phyloP scores from a whole-genome alignment of 768 basidiomycete species.

The Terana coerulea region DNA sequence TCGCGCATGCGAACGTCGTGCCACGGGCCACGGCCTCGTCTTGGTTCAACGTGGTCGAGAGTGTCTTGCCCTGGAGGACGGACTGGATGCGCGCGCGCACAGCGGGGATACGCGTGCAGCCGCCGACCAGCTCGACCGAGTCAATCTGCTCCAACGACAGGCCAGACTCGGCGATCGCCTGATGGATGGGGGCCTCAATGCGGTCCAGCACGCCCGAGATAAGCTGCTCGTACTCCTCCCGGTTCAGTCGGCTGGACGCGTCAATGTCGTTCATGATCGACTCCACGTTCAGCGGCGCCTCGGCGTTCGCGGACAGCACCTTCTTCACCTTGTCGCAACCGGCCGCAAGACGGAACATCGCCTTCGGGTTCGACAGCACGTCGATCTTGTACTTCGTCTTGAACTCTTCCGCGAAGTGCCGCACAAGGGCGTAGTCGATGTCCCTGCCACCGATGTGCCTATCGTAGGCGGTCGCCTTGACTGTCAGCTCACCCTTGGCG shows the following conservation, averaged over 20 bases:
- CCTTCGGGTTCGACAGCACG: constrained; percentile 87
- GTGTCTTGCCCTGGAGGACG: constrained; percentile 77
- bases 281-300: constrained; percentile 89
- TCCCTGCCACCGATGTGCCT: constrained; percentile 94
- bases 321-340: constrained; percentile 96
- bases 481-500: constrained; percentile 86
- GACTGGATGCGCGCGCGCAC: constrained; percentile 84
- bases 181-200: constrained; percentile 70
- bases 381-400: constrained; percentile 98
- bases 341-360: constrained; percentile 82
- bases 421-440: constrained; percentile 87
- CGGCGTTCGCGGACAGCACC: constrained; percentile 88
- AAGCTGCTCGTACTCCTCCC: constrained; percentile 81
- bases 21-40: constrained; percentile 97
- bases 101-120: constrained; percentile 88
- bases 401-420: constrained; percentile 90
- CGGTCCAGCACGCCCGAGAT: constrained; percentile 72
- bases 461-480: constrained; percentile 89
- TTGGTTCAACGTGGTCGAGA: constrained; percentile 93
- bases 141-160: constrained; percentile 83
- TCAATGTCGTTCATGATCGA: constrained; percentile 96
- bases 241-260: constrained; percentile 77
- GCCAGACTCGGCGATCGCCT: constrained; percentile 77
- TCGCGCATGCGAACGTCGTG: constrained; percentile 95
- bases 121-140: constrained; percentile 90